Evolutionary conservation across 441 rosid species (phyloP).

Genomic region (Mallotus repandus): DNA sequence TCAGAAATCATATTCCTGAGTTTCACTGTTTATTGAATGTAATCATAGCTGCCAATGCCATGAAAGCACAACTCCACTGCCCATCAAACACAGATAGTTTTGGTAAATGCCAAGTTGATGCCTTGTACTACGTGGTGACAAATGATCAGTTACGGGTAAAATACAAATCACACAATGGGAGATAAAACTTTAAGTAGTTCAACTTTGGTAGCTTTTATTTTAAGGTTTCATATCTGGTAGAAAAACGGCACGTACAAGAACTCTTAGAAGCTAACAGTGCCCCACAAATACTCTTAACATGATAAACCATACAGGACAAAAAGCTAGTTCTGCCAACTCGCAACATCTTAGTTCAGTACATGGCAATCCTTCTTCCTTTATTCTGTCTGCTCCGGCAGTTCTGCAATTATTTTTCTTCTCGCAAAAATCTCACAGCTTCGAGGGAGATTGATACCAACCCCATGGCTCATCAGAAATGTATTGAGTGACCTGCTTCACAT

Average conservation of each 20-base stretch:
- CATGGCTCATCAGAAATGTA: conserved; percentile 79
- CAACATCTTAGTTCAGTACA: neutral
- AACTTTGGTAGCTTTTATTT: no score
- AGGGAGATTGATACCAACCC: conserved; percentile 91
- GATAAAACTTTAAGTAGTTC: no score
- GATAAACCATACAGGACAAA: neutral
- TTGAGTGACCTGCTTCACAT: conserved; percentile 88
- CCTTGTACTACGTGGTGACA: no score
- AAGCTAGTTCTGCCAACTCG: neutral
- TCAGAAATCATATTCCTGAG: no score
- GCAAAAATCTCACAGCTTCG: conserved; percentile 51
- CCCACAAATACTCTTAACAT: neutral
- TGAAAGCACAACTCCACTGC: no score
- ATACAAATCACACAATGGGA: no score
- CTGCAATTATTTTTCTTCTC: neutral
- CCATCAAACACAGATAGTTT: no score
- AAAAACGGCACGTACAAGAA: neutral
- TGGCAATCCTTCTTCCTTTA: neutral
- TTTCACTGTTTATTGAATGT: no score
- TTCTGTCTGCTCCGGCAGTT: neutral
- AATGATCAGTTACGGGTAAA: no score
- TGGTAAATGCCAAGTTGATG: no score
- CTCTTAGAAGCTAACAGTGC: neutral
- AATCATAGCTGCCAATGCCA: no score
- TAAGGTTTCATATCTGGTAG: no score